Percentiles rank a stretch among this genome's conserved stretches.
Conservation (phyloP, 345 rosid genomes). For the Hirschfeldia incana region DNA sequence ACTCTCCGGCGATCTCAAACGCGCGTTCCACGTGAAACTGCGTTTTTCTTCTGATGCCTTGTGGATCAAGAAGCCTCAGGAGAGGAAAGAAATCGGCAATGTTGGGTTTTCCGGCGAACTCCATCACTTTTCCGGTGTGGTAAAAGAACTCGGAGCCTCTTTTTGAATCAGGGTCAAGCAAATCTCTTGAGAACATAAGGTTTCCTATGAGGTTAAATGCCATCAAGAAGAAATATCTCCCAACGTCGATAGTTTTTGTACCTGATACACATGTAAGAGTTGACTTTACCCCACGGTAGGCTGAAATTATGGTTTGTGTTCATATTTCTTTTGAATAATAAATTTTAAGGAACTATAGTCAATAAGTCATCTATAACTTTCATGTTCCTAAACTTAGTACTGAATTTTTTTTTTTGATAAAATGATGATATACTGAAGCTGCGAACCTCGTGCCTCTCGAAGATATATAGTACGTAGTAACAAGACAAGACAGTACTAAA, state of each 20-base stretch:
- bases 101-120: conserved; percentile 75
- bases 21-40: conserved; percentile 63
- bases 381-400: too few relatives aligned
- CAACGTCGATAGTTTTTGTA: conserved; percentile 50
- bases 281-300: too few relatives aligned
- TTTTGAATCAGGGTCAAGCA: conserved; percentile 58
- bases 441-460: too few relatives aligned
- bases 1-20: conserved; percentile 58
- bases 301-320: too few relatives aligned
- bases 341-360: too few relatives aligned
- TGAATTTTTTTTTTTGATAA: too few relatives aligned
- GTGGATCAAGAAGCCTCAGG: conserved; percentile 69
- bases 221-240: conserved; percentile 69
- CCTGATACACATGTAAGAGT: not conserved
- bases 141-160: conserved; percentile 58
- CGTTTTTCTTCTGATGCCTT: conserved; percentile 62
- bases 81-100: conserved; percentile 73
- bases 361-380: too few relatives aligned
- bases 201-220: conserved; percentile 74
- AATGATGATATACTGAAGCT: too few relatives aligned
- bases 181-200: conserved; percentile 66
- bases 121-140: conserved; percentile 79
- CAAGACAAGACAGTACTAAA: too few relatives aligned
- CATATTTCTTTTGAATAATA: too few relatives aligned
- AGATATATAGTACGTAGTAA: too few relatives aligned